Percentiles rank a stretch among this genome's conserved stretches.
Evolutionary conservation across 441 rosid species (phyloP).

Genomic region (Pelargonium australe): DNA sequence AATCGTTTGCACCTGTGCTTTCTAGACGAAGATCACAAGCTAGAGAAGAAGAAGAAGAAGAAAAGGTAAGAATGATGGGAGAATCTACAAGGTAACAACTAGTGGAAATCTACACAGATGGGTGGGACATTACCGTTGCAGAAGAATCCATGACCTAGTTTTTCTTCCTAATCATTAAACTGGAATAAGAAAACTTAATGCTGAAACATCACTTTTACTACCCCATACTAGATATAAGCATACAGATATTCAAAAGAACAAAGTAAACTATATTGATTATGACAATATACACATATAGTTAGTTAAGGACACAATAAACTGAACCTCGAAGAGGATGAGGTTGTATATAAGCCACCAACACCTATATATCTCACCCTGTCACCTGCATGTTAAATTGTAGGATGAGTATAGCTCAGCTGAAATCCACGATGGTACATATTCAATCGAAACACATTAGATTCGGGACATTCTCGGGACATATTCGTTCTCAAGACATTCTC

Average conservation of each 20-base stretch:
- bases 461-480: no score
- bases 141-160: constrained; percentile 69
- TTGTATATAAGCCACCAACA: constrained; percentile 41
- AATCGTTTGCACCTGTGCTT: constrained; percentile 67
- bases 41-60: constrained; percentile 23
- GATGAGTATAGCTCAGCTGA: constrained; percentile 12
- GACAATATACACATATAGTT: not conserved
- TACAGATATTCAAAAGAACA: not conserved
- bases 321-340: constrained; percentile 51
- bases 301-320: not conserved
- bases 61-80: constrained; percentile 1
- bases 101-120: constrained; percentile 6
- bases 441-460: no score
- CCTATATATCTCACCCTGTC: constrained; percentile 82
- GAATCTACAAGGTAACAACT: not conserved
- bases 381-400: constrained; percentile 43
- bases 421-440: constrained; percentile 1
- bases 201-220: not conserved
- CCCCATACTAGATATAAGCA: not conserved
- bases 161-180: no score
- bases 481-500: no score
- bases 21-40: constrained; percentile 83
- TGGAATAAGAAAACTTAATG: not conserved
- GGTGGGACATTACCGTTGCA: constrained; percentile 55
- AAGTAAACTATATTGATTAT: not conserved